Conservation (phyloP, 441 rosid species). For the Breynia disticha region DNA sequence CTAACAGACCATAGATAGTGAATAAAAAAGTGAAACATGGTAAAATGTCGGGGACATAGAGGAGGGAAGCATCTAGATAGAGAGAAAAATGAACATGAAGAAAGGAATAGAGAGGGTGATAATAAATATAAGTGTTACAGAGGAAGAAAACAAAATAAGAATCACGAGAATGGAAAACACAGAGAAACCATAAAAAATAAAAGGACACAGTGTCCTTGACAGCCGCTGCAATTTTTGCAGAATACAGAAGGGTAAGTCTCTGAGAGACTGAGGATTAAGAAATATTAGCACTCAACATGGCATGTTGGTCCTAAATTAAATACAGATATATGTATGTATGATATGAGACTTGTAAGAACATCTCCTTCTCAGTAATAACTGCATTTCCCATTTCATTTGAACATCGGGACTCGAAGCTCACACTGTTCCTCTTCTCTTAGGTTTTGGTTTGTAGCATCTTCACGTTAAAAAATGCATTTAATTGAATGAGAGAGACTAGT, state of each 20-base stretch:
- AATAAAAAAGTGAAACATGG: constrained; percentile 1
- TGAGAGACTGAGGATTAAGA: constrained; percentile 9
- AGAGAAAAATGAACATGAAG: constrained; percentile 14
- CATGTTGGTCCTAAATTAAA: no score
- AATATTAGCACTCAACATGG: no score
- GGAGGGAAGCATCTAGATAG: constrained; percentile 15
- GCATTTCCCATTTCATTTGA: constrained; percentile 25
- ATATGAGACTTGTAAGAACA: no score
- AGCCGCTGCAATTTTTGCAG: constrained; percentile 37
- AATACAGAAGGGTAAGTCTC: constrained; percentile 14
- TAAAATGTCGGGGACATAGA: constrained; percentile 6
- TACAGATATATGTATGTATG: neutral
- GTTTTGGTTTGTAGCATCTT: no score
- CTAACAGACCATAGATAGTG: no score
- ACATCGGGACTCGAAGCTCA: constrained; percentile 32
- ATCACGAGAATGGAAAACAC: constrained; percentile 41
- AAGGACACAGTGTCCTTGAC: constrained; percentile 35
- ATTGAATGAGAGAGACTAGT: no score
- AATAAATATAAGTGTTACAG: constrained; percentile 7
- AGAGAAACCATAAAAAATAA: constrained; percentile 15
- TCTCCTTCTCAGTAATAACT: neutral
- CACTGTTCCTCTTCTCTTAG: constrained; percentile 13
- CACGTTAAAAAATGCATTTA: no score
- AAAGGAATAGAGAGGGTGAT: constrained; percentile 18
- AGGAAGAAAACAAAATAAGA: constrained; percentile 31